Evolutionary conservation across 169 alveolate genomes (phyloP).

Genomic region (Eimeria zaria): DNA sequence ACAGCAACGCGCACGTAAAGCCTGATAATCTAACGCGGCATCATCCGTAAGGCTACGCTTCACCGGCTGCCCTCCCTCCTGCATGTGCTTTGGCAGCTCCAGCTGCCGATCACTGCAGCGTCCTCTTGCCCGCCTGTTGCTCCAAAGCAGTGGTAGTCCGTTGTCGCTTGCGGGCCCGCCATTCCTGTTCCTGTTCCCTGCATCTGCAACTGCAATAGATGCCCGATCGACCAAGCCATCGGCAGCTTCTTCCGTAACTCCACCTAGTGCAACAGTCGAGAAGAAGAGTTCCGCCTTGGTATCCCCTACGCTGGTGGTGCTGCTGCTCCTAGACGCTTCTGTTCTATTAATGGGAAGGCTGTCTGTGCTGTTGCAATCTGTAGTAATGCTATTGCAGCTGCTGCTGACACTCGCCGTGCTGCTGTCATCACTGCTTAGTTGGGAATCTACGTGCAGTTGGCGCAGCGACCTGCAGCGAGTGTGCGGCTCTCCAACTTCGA

Average conservation of each 20-base stretch:
- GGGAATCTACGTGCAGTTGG: neutral
- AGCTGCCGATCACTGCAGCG: neutral
- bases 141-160: neutral
- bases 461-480: neutral
- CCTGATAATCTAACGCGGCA: neutral
- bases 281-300: neutral
- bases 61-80: neutral
- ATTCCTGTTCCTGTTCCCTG: constrained; percentile 1
- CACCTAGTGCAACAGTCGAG: neutral
- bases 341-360: neutral
- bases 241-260: neutral
- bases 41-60: constrained; percentile 22
- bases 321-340: neutral
- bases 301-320: neutral
- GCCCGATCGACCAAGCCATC: neutral
- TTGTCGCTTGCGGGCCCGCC: constrained; percentile 21
- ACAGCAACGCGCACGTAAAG: constrained; percentile 7
- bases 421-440: constrained; percentile 1
- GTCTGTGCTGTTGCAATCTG: constrained; percentile 3
- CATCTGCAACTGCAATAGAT: constrained; percentile 16
- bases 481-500: neutral
- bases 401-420: neutral
- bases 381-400: neutral
- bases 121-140: neutral
- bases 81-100: neutral